Conservation (phyloP, 306 rosid species). For the Cicer cuneatum region DNA sequence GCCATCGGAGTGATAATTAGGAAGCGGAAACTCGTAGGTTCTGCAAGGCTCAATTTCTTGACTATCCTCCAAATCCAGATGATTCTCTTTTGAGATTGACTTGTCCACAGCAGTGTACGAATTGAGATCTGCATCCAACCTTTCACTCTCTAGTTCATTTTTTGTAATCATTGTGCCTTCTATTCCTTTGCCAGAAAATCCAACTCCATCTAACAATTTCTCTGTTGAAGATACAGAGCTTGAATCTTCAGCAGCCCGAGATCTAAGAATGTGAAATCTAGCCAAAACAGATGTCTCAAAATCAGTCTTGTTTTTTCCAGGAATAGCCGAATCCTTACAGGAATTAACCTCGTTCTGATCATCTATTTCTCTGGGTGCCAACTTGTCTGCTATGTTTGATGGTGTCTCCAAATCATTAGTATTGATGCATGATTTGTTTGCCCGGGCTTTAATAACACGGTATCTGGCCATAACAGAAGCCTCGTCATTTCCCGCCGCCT, state of each 20-base stretch:
- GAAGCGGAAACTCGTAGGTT: constrained; percentile 39
- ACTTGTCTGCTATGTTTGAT: constrained; percentile 46
- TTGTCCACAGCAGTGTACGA: constrained; percentile 42
- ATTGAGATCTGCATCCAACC: constrained; percentile 40
- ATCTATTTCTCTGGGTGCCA: constrained; percentile 34
- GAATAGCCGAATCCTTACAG: constrained; percentile 41
- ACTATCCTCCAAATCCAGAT: constrained; percentile 40
- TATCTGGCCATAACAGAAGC: constrained; percentile 66
- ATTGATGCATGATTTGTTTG: constrained; percentile 32
- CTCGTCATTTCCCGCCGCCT: constrained; percentile 27
- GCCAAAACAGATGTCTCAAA: constrained; percentile 61
- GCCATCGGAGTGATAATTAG: constrained; percentile 54
- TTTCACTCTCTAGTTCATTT: constrained; percentile 45
- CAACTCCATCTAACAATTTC: constrained; percentile 43
- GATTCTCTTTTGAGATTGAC: constrained; percentile 45
- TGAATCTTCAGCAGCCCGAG: constrained; percentile 52
- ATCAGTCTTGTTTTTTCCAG: constrained; percentile 36
- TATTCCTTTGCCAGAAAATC: constrained; percentile 45
- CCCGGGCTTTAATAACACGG: constrained; percentile 54
- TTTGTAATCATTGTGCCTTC: constrained; percentile 44
- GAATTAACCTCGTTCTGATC: constrained; percentile 34
- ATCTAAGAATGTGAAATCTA: constrained; percentile 61
- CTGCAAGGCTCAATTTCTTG: constrained; percentile 46
- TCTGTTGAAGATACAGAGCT: constrained; percentile 45
- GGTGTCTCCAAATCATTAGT: constrained; percentile 38